phyloP scores from a whole-genome alignment of 2,329 filamentous ascomycete genomes.

The Claviceps sp. region DNA sequence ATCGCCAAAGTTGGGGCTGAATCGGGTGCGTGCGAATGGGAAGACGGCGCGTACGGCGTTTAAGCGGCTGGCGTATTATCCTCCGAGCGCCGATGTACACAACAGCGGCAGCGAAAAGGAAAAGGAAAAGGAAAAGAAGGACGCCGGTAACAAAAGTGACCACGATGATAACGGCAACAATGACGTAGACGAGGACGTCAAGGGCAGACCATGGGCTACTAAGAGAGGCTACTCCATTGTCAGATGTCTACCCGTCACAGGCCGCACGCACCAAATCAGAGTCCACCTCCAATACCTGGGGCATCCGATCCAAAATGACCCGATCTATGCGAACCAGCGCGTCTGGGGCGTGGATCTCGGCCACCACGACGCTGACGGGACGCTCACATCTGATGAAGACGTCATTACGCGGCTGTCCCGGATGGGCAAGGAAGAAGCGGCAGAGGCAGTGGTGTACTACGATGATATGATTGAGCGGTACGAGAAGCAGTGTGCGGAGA shows the following conservation, averaged over 20 bases:
- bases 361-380: conserved; percentile 48
- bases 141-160: too few relatives aligned
- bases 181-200: conserved; percentile 8
- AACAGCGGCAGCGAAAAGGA: too few relatives aligned
- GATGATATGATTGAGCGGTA: conserved; percentile 88
- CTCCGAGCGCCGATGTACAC: conserved; percentile 24
- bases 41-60: conserved; percentile 87
- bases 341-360: conserved; percentile 82
- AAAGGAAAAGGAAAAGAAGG: too few relatives aligned
- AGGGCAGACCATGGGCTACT: conserved; percentile 28
- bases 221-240: conserved; percentile 85
- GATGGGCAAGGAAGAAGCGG: conserved; percentile 91
- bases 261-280: conserved; percentile 85
- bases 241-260: conserved; percentile 83
- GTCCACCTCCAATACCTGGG: conserved; percentile 92
- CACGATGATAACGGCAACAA: neutral
- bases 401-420: conserved; percentile 72
- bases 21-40: conserved; percentile 84
- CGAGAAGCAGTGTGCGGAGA: conserved; percentile 81
- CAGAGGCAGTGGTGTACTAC: conserved; percentile 83
- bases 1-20: conserved; percentile 87
- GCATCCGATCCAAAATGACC: conserved; percentile 92
- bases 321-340: conserved; percentile 88
- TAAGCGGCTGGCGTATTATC: conserved; percentile 84
- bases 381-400: conserved; percentile 68